Percentiles rank a stretch among this genome's conserved stretches.
These are phyloP conservation scores for Geopyxis carbonaria DNA, from an alignment of 495 filamentous ascomycete genomes.

Conservation along the genomic window DNA sequence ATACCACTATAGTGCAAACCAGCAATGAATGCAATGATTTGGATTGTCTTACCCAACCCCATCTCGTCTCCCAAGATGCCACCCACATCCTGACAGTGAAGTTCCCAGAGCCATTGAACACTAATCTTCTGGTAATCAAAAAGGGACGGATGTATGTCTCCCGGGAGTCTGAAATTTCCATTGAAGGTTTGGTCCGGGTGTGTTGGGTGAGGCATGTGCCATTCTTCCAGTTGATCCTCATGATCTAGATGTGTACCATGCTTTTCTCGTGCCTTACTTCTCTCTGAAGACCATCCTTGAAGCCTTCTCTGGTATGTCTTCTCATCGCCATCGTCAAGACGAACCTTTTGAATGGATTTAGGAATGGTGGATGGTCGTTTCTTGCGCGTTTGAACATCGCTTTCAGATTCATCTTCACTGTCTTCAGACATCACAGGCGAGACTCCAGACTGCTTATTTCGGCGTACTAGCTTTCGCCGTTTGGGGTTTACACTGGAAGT, in stretches of 20 bases:
- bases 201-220: conserved; percentile 70
- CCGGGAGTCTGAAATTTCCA: conserved; percentile 63
- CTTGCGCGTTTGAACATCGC: conserved; percentile 45
- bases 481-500: not conserved
- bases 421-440: not conserved
- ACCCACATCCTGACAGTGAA: conserved; percentile 73
- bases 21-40: conserved; percentile 80
- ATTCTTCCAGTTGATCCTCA: conserved; percentile 45
- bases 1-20: conserved; percentile 77
- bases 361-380: conserved; percentile 18
- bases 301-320: conserved; percentile 61
- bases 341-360: not conserved
- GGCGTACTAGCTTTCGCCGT: not conserved
- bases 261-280: conserved; percentile 45
- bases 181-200: conserved; percentile 53
- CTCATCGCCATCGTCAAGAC: conserved; percentile 81
- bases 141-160: conserved; percentile 74
- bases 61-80: conserved; percentile 97
- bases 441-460: not conserved
- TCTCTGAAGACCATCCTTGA: conserved; percentile 50
- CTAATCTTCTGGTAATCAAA: conserved; percentile 94
- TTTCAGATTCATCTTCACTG: conserved; percentile 27
- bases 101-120: conserved; percentile 90
- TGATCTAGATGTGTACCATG: conserved; percentile 22
- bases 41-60: conserved; percentile 88